Evolutionary conservation across 805 yeast genomes (phyloP).

Genomic region (Starmerella vitae): DNA sequence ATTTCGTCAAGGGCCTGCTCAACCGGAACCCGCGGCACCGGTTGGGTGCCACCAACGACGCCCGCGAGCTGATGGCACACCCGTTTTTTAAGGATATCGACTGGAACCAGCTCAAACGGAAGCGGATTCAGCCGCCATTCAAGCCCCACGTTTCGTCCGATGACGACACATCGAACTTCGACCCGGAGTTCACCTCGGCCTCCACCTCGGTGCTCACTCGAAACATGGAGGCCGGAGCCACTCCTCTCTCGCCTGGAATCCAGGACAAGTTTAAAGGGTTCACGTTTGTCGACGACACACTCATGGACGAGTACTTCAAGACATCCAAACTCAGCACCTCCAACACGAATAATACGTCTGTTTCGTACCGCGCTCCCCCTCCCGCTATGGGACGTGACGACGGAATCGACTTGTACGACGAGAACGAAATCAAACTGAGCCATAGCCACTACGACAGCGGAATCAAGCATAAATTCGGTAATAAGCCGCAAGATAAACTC

Average conservation of each 20-base stretch:
- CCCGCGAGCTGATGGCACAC: slow-evolving; percentile 82
- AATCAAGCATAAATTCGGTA: slow-evolving; percentile 22
- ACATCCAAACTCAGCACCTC: slow-evolving; percentile 4
- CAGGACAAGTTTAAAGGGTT: slow-evolving; percentile 96
- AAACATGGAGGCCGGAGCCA: slow-evolving; percentile 34
- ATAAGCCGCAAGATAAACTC: slow-evolving; percentile 1
- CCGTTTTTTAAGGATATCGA: slow-evolving; percentile 85
- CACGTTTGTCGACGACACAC: slow-evolving; percentile 86
- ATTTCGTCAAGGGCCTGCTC: slow-evolving; percentile 86
- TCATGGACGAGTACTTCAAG: slow-evolving; percentile 72
- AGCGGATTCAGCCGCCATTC: slow-evolving; percentile 90
- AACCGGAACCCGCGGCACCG: slow-evolving; percentile 95
- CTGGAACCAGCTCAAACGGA: slow-evolving; percentile 66
- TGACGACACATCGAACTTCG: slow-evolving; percentile 91
- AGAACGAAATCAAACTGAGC: slow-evolving; percentile 26
- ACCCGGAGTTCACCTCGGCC: slow-evolving; percentile 91
- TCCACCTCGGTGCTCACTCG: slow-evolving; percentile 62
- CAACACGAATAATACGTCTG: slow-evolving; percentile 7
- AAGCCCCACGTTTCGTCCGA: slow-evolving; percentile 86
- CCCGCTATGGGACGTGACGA: slow-evolving; percentile 23
- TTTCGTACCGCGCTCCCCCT: slow-evolving; percentile 18
- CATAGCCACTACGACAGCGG: slow-evolving; percentile 25
- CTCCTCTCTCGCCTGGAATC: slow-evolving; percentile 86
- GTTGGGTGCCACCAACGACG: slow-evolving; percentile 81
- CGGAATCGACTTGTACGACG: slow-evolving; percentile 28